Conservation (phyloP, 2,329 filamentous ascomycete genomes). For the Lachnellula occidentalis region DNA sequence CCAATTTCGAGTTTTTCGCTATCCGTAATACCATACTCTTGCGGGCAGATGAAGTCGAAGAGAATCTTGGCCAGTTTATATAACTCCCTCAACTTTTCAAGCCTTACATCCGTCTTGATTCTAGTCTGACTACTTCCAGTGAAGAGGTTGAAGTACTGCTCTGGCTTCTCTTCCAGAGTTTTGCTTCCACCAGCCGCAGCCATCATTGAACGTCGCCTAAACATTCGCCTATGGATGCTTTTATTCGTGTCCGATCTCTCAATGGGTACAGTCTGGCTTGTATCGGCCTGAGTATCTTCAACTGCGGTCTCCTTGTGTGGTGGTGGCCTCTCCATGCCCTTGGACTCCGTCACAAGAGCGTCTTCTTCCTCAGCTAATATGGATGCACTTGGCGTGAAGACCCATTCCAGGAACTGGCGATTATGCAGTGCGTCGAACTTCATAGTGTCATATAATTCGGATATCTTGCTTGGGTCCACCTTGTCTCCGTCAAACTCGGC, state of each 20-base stretch:
- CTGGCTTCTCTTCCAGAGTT: constrained; percentile 45
- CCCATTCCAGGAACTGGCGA: constrained; percentile 92
- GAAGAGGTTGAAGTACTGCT: constrained; percentile 82
- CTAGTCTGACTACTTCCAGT: constrained; percentile 69
- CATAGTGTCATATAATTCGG: constrained; percentile 98
- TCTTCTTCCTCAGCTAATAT: constrained; percentile 66
- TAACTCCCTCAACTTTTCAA: constrained; percentile 84
- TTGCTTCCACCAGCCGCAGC: constrained; percentile 38
- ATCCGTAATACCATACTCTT: constrained; percentile 95
- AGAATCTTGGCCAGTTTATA: constrained; percentile 92
- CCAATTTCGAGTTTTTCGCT: constrained; percentile 98
- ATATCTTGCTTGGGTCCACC: constrained; percentile 97
- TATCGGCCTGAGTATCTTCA: constrained; percentile 19
- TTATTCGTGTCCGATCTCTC: constrained; percentile 26
- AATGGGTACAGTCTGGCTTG: constrained; percentile 17
- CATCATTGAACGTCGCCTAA: constrained; percentile 56
- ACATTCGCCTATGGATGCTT: constrained; percentile 42
- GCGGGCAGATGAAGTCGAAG: constrained; percentile 97
- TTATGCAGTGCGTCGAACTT: constrained; percentile 99
- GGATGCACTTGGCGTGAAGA: constrained; percentile 79
- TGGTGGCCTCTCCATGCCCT: constrained; percentile 22
- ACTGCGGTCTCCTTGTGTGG: neutral
- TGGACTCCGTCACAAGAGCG: constrained; percentile 32
- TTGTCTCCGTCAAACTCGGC: constrained; percentile 96
- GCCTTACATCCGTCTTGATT: constrained; percentile 74